Conservation (phyloP, 2,329 filamentous ascomycete species). For the Aspergillus fischeri region DNA sequence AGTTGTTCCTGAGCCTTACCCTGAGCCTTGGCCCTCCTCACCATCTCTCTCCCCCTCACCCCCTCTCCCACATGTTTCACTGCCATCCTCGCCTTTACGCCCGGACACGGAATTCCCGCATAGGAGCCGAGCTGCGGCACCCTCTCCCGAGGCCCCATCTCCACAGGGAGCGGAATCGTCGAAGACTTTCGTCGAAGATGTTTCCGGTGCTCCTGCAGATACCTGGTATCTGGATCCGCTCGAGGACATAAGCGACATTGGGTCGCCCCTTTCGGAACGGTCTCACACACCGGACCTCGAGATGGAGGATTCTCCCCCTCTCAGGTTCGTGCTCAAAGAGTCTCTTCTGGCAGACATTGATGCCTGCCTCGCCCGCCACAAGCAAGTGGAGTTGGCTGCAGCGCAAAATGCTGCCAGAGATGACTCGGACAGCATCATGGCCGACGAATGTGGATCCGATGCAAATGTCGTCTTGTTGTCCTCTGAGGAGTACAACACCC, state of each 20-base stretch:
- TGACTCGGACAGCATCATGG: background rate
- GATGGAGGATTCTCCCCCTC: background rate
- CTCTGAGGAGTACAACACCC: background rate
- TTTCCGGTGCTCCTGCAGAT: background rate
- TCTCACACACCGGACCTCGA: slow-evolving; percentile 7
- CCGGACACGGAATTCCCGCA: background rate
- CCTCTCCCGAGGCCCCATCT: background rate
- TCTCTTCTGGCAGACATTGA: slow-evolving; percentile 1
- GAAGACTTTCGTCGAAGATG: background rate
- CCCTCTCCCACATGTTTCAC: background rate
- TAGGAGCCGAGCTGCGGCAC: background rate
- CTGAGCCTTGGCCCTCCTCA: background rate
- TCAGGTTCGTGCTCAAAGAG: background rate
- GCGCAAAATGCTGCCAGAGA: background rate
- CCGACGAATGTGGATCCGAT: background rate
- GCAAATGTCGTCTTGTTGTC: background rate
- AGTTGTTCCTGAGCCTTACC: background rate
- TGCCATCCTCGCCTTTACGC: background rate
- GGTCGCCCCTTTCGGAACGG: slow-evolving; percentile 9
- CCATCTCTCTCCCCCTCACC: background rate
- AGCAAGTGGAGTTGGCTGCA: slow-evolving; percentile 3
- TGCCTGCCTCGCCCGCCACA: slow-evolving; percentile 1
- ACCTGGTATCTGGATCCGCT: background rate
- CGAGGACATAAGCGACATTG: slow-evolving; percentile 8
- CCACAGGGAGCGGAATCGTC: background rate